phyloP scores from a whole-genome alignment of 2,329 filamentous ascomycete species.

The Plectosphaerella plurivora region DNA sequence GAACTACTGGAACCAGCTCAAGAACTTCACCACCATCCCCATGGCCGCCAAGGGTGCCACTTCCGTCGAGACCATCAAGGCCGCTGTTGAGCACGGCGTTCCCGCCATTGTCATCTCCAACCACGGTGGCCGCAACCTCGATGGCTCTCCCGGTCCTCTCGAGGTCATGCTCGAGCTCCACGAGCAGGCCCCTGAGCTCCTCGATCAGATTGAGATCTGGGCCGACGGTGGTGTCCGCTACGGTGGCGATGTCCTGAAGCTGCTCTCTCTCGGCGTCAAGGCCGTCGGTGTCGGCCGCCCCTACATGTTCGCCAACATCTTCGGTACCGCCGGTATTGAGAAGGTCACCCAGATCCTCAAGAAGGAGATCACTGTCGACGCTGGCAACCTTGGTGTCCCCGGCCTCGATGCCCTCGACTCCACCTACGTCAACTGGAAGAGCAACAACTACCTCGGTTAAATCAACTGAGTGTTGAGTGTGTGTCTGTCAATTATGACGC shows the following conservation, averaged over 20 bases:
- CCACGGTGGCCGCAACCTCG: constrained; percentile 37
- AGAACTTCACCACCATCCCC: constrained; percentile 28
- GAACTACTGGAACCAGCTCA: constrained; percentile 30
- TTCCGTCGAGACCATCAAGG: constrained; percentile 27
- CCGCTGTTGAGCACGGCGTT: constrained; percentile 25
- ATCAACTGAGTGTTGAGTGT: not conserved
- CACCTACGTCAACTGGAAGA: constrained; percentile 21
- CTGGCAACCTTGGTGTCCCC: constrained; percentile 35
- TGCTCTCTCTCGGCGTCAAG: constrained; percentile 37
- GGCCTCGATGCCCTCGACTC: constrained; percentile 28
- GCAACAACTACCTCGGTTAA: constrained; percentile 16
- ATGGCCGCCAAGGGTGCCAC: constrained; percentile 36
- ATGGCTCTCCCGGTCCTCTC: constrained; percentile 30
- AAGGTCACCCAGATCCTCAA: constrained; percentile 40
- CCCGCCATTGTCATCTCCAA: constrained; percentile 35
- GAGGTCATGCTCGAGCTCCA: constrained; percentile 34
- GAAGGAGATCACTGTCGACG: constrained; percentile 41
- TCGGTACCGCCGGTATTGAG: constrained; percentile 42
- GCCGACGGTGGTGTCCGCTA: constrained; percentile 39
- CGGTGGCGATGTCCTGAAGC: constrained; percentile 36
- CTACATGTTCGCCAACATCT: constrained; percentile 50
- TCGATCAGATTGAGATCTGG: constrained; percentile 31
- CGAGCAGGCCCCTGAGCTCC: constrained; percentile 28
- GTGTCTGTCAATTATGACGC: not conserved
- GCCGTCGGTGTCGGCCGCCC: constrained; percentile 43